A percentile compares a stretch with the other conserved stretches of the same genome.
These are phyloP conservation scores for Blastomyces emzantsi DNA, from an alignment of 2,329 filamentous ascomycete species.

Conservation along the genomic window DNA sequence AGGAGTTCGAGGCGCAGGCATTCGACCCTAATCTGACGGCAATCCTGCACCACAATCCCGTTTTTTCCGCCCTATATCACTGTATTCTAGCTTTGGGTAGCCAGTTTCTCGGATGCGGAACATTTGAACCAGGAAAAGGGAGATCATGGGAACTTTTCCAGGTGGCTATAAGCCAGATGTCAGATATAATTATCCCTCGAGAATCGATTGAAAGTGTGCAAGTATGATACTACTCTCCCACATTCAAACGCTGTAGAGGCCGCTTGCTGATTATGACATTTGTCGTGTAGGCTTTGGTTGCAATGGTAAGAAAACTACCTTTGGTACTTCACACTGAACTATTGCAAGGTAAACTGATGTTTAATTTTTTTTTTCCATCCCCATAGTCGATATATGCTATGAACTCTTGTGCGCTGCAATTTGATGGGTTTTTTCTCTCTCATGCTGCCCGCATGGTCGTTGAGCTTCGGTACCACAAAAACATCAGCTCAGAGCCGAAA, in stretches of 20 bases:
- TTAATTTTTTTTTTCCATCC: neutral
- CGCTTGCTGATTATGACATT: neutral
- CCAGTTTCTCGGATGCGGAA: neutral
- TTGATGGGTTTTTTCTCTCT: neutral
- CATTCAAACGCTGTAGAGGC: neutral
- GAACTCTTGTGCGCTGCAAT: neutral
- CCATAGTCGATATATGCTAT: neutral
- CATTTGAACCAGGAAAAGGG: neutral
- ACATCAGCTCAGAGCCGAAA: neutral
- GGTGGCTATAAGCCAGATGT: neutral
- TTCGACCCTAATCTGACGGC: neutral
- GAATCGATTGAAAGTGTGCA: neutral
- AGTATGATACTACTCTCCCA: neutral
- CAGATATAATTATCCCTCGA: neutral
- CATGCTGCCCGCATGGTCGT: neutral
- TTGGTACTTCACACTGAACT: neutral
- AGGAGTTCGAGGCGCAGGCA: neutral
- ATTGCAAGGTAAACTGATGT: neutral
- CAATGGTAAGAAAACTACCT: neutral
- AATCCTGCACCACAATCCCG: neutral
- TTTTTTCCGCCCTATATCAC: neutral
- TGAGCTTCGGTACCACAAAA: neutral
- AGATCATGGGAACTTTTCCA: neutral
- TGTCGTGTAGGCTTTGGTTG: neutral
- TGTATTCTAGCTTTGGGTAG: neutral